These are phyloP conservation scores for Quercus ilex DNA, from an alignment of 306 rosid genomes.

Conservation along the genomic window DNA sequence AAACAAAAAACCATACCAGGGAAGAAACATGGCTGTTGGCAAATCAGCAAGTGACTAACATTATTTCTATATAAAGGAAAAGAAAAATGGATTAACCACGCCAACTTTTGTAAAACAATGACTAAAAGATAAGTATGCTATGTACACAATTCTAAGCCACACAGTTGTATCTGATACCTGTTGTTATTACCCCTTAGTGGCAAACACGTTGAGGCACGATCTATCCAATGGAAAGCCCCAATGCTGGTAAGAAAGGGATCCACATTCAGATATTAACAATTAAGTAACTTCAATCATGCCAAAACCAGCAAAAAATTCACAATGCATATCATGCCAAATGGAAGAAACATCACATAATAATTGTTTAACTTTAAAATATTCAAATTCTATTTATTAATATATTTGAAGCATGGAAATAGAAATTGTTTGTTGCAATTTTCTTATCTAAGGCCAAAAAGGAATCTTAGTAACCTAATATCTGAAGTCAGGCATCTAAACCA, in stretches of 20 bases:
- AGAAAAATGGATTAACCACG: not conserved
- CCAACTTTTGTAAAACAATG: not conserved
- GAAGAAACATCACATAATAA: not conserved
- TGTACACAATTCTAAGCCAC: not conserved
- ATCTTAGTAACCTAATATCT: not conserved
- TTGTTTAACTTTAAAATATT: not conserved
- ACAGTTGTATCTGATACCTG: conserved; percentile 40
- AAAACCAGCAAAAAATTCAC: not conserved
- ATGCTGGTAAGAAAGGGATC: conserved; percentile 49
- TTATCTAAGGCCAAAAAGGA: not conserved
- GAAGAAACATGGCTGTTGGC: not conserved
- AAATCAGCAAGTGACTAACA: not conserved
- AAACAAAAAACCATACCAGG: not conserved
- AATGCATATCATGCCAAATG: conserved; percentile 2
- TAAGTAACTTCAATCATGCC: not conserved
- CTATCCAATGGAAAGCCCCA: conserved; percentile 96
- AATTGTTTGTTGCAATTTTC: not conserved
- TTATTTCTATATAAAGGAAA: not conserved
- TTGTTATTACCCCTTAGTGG: conserved; percentile 42
- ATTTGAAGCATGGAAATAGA: not conserved
- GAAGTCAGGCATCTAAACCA: not conserved
- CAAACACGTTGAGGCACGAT: conserved; percentile 68
- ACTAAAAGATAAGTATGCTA: not conserved
- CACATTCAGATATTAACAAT: conserved; percentile 19
- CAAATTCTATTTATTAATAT: not conserved